Evolutionary conservation across 2,329 filamentous ascomycete genomes (phyloP).

Genomic region (Albifimbria verrucaria): DNA sequence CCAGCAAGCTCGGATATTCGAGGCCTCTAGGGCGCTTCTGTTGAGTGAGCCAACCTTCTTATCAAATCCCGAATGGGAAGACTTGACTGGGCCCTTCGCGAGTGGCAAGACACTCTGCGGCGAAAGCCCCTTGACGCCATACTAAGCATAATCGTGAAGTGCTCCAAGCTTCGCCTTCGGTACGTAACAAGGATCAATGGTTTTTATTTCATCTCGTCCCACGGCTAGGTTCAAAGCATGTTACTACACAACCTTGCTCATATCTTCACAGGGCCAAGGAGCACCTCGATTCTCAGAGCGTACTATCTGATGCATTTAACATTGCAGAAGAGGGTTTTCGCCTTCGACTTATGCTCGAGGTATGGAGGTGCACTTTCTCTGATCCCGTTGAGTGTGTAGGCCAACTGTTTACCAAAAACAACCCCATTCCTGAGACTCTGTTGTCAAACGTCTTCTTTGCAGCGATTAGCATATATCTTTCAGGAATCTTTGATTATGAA

Average conservation of each 20-base stretch:
- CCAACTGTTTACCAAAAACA: background rate
- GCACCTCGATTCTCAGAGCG: background rate
- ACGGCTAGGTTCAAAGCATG: fast-evolving
- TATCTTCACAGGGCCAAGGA: background rate
- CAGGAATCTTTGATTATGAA: slow-evolving; percentile 33
- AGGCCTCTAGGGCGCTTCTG: slow-evolving; percentile 27
- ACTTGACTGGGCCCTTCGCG: slow-evolving; percentile 2
- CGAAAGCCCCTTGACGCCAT: slow-evolving; percentile 17
- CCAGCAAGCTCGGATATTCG: slow-evolving; percentile 25
- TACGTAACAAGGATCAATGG: slow-evolving; percentile 10
- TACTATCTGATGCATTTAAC: background rate
- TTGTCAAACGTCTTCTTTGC: slow-evolving; percentile 23
- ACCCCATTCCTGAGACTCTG: slow-evolving; percentile 9
- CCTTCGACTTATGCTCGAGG: background rate
- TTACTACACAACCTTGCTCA: background rate
- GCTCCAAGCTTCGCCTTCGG: slow-evolving; percentile 27
- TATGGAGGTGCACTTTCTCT: background rate
- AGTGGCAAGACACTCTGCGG: background rate
- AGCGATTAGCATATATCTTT: slow-evolving; percentile 33
- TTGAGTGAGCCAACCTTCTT: slow-evolving; percentile 26
- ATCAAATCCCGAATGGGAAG: slow-evolving; percentile 17
- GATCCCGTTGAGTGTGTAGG: too few species aligned
- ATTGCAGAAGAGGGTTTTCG: background rate
- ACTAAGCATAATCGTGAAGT: slow-evolving; percentile 25
- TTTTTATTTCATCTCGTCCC: background rate